phyloP scores from a whole-genome alignment of 2,329 filamentous ascomycete genomes.

The Leptographium lundbergii region DNA sequence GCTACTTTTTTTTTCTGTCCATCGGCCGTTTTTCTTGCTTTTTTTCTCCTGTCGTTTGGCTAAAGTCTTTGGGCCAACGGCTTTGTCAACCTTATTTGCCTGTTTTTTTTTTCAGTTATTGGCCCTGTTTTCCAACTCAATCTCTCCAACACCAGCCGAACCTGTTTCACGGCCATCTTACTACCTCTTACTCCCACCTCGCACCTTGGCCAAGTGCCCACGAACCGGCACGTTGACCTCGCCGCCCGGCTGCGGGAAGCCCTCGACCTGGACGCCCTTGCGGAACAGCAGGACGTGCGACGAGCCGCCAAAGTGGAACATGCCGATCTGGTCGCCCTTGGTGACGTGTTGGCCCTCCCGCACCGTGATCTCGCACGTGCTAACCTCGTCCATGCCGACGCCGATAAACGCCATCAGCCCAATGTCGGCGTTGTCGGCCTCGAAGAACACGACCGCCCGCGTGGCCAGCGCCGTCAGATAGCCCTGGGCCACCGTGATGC shows the following conservation, averaged over 20 bases:
- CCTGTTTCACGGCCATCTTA: too few relatives aligned
- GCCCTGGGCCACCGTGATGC: slow-evolving; percentile 42
- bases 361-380: slow-evolving; percentile 59
- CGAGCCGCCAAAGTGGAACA: slow-evolving; percentile 72
- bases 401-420: slow-evolving; percentile 59
- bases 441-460: slow-evolving; percentile 55
- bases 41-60: too few relatives aligned
- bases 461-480: slow-evolving; percentile 58
- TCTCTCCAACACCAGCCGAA: too few relatives aligned
- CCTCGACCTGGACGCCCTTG: slow-evolving; percentile 36
- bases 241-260: slow-evolving; percentile 19
- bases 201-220: slow-evolving; percentile 17
- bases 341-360: slow-evolving; percentile 49
- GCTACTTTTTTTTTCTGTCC: too few relatives aligned
- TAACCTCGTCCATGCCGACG: slow-evolving; percentile 68
- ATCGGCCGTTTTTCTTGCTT: too few relatives aligned
- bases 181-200: too few relatives aligned
- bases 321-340: slow-evolving; percentile 62
- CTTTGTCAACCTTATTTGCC: too few relatives aligned
- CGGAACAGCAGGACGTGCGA: slow-evolving; percentile 58
- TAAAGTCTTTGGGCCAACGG: too few relatives aligned
- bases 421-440: slow-evolving; percentile 54
- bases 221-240: slow-evolving; percentile 21
- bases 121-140: too few relatives aligned
- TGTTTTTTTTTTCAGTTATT: too few relatives aligned